Base-by-base conservation (phyloP, 129 eudicot species). In the Flaveria trinervia region DNA sequence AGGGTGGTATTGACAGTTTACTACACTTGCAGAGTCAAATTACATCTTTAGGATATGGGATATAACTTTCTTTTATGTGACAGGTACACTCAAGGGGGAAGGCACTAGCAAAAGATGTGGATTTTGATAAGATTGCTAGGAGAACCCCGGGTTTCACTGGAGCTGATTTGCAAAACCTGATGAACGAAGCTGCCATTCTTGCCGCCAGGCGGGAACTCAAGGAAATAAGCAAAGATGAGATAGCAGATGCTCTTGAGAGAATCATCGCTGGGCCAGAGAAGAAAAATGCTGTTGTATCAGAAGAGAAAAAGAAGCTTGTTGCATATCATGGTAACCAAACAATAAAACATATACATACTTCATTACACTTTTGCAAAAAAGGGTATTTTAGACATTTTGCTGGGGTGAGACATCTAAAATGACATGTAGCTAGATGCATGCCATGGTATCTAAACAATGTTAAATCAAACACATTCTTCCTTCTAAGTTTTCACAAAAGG, bases 171-270 rank as follows among this genome's bases (percentile, higher is more conserved):
- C 97, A 90, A 33, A 93, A 93, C 85, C 78, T 93, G 75, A 91
- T 93, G 97, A 93, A 93, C 51, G 98, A 93, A 86, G 97, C 98
- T 11, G 98, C 98, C 77, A 91, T 91, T 70, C 98, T 93, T 55
- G 98, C 98, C 13, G 98, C 98, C 16, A 81, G 98, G 74, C 95
- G 98, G 50, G 96, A 90, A 15, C 96, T 93, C 14, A 93, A 93
- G 89, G 98, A 93, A 79, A 93, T 93, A 25, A 90, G 98, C 92
- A 93, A 93, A 66, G 98, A 93, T 43, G 98, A 93, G 90, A 93
- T 93, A 15, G 85, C 95, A 46, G 98, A 93, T 79, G 98, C 98
- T 77, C 84, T 93, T 2, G 98, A 93, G 86, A 86, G 98, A 76
- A 93, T 93, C 64, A 93, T 93, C 73, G 98, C 98, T 55, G 98